Base-by-base conservation (phyloP, 1,284 basidiomycete genomes). In the Sporisorium sorghi region DNA sequence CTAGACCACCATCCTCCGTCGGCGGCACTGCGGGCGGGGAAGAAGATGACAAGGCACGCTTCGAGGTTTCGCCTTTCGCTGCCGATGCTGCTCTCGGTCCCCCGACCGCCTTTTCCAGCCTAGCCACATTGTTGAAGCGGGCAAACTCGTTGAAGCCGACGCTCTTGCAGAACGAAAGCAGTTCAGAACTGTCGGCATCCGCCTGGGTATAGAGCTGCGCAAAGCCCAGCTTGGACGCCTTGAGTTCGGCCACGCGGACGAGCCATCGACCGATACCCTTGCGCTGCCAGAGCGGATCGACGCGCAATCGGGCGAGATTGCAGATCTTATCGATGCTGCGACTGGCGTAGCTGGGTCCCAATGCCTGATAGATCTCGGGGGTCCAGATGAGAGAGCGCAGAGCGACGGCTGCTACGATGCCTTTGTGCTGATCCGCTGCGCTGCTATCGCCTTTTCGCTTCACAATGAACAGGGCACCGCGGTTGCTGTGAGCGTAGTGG, bases 331-430 rank as follows among this genome's bases (percentile, higher is more conserved):
- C 73, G 43, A 75, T 75, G 47, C 73, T 75, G 42, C 68, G 68
- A 40, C 50, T 71, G 9, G 73, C 63, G 42, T 75, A 75, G 60
- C 64, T 63, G 4, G 48, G 51, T 21, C 73, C 73, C 8, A 75
- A 35, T 3, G 73, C 52, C 42, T 75, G 73, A 43, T 71, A 75
- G 59, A 75, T 60, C 39, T 70, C 57, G 7, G 73, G 73, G 24
- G 68, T 71, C 73, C 73, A 75, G 32, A 75, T 75, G 21, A 75
- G 53, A 21, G 73, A 75, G 39, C 68, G 73, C 30, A 75, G 37
- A 2, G 67, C 73, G 5, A 64, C 39, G 5, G 73, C 68, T 47
- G 73, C 73, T 9, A 75, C 28, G 37, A 67, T 63, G 9, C 46
- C 47, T 1, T 52, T 35, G 5, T n/a, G 15, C 5, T 24, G 43